Percentiles rank a stretch among this genome's conserved stretches.
Conservation (phyloP, 495 filamentous ascomycete species). For the Astrothelium subdiscretum region DNA sequence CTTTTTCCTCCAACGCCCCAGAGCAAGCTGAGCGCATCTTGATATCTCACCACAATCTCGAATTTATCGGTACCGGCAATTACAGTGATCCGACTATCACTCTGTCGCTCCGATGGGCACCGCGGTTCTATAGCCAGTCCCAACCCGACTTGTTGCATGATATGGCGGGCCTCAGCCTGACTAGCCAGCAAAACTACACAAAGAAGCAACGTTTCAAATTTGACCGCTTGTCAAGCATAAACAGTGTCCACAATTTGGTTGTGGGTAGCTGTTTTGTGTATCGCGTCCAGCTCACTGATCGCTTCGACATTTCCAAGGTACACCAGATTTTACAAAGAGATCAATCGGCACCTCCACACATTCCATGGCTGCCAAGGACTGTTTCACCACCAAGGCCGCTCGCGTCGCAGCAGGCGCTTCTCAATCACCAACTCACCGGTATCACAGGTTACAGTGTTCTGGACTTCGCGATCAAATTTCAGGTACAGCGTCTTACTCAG, state of each 20-base stretch:
- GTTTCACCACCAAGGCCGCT: slow-evolving; percentile 5
- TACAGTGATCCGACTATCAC: slow-evolving; percentile 11
- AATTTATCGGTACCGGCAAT: slow-evolving; percentile 12
- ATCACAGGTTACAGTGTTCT: slow-evolving; percentile 9
- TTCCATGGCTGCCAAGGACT: slow-evolving; percentile 13
- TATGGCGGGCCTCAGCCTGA: not conserved
- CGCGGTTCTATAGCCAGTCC: slow-evolving; percentile 14
- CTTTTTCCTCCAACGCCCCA: not conserved
- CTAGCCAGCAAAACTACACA: not conserved
- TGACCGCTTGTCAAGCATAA: slow-evolving; percentile 14
- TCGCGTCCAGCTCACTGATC: slow-evolving; percentile 12
- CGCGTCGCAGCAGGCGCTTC: slow-evolving; percentile 5
- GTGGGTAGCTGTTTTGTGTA: slow-evolving; percentile 21
- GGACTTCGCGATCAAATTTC: slow-evolving; percentile 34
- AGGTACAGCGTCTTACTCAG: slow-evolving; percentile 41
- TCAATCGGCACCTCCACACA: slow-evolving; percentile 13
- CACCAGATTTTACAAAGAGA: slow-evolving; percentile 11
- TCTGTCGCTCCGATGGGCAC: slow-evolving; percentile 9
- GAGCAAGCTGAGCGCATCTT: slow-evolving; percentile 8
- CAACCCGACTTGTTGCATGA: not conserved
- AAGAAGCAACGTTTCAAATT: not conserved
- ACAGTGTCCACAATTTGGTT: slow-evolving; percentile 12
- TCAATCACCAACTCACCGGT: slow-evolving; percentile 18
- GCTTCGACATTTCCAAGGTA: not conserved
- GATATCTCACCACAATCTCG: slow-evolving; percentile 16